Evolutionary conservation across 805 yeast genomes (phyloP), one percentile per base, ranked within the genome.

Genomic region (Pichia exigua): DNA sequence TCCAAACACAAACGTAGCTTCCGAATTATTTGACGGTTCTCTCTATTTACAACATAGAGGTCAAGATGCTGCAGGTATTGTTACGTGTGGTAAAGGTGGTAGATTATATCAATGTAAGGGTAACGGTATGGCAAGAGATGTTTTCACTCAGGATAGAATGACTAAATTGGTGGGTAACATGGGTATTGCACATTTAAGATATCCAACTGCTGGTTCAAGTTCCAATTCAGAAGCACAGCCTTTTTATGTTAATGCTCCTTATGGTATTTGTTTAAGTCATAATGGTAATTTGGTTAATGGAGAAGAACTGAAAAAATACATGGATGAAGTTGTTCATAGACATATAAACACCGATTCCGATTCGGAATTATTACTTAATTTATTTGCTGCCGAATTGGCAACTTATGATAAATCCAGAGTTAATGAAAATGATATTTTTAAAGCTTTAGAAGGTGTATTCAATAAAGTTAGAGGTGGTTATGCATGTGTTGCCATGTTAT

Each of bases 41-140:
- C 81, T 90, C 72, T 92, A 85, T 67, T 74, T 94, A 55, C 99
- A 94, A 67, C 99, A 94, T 66, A 80, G 99, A 65, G 99, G 99
- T 45, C 99, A 94, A 73, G 99, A 94, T 68, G 99, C 99, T 12
- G 97, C 97, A n/a, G 99, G 99, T 57, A 92, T 94, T 50, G 94
- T 89, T 24, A 94, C 99, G 9, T 89, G 97, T 67, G 98, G 97
- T 50, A 75, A 85, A 44, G 82, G 92, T 55, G 99, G 98, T 57
- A 78, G 99, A 54, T 78, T 94, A 53, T 91, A 88, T 72, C 98
- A 92, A 72, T 94, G 99, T 70, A 94, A 94, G 73, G 99, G 99
- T 62, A 92, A 90, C 68, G 99, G 99, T 59, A 88, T 94, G 96
- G 98, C 96, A 53, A 79, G 95, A 62, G 99, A 94, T 65, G 99